Evolutionary conservation across 2,329 filamentous ascomycete genomes (phyloP).

Genomic region (Samsoniella hepiali): DNA sequence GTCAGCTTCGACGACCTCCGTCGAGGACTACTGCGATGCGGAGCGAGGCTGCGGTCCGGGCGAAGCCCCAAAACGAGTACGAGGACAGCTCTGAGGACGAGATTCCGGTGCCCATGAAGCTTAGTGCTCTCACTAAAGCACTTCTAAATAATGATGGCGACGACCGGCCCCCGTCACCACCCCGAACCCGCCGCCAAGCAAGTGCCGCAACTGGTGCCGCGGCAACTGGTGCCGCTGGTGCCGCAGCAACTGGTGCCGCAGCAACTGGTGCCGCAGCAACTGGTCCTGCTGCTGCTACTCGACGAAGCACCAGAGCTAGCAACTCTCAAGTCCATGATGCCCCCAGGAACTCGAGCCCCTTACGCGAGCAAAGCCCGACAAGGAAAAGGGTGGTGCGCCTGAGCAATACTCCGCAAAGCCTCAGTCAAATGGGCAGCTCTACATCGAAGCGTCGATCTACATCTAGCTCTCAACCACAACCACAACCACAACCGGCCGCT

Average conservation of each 20-base stretch:
- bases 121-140: conserved; percentile 88
- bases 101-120: conserved; percentile 85
- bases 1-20: conserved; percentile 51
- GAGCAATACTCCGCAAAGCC: conserved; percentile 48
- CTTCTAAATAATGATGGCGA: conserved; percentile 66
- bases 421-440: conserved; percentile 37
- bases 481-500: conserved; percentile 16
- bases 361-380: conserved; percentile 49
- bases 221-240: conserved; percentile 41
- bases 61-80: conserved; percentile 41
- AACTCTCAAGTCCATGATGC: conserved; percentile 42
- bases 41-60: conserved; percentile 38
- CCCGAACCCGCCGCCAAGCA: conserved; percentile 46
- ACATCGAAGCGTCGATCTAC: conserved; percentile 49
- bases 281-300: conserved; percentile 42
- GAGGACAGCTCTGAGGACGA: conserved; percentile 87
- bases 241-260: conserved; percentile 42
- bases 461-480: conserved; percentile 19
- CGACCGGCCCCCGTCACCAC: conserved; percentile 45
- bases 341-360: conserved; percentile 44
- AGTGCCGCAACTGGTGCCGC: conserved; percentile 35
- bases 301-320: conserved; percentile 45
- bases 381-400: conserved; percentile 57
- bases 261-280: conserved; percentile 34
- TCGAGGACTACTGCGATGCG: conserved; percentile 45